A percentile compares a stretch with the other conserved stretches of the same genome.
These are phyloP conservation scores for Tulasnella sp. DNA, from an alignment of 768 basidiomycete species.

Conservation along the genomic window DNA sequence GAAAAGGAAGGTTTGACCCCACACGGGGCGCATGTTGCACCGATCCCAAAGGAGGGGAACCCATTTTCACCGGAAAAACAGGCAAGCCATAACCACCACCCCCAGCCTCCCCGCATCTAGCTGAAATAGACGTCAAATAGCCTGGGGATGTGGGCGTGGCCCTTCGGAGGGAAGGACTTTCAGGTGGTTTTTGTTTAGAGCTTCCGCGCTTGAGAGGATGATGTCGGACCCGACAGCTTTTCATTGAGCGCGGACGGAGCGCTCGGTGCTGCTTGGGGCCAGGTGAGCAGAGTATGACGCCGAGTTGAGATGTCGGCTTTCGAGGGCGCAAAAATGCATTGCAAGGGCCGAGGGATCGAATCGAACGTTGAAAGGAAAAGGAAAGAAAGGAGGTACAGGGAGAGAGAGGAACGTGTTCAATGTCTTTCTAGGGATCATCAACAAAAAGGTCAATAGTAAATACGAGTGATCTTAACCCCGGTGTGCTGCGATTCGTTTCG, in stretches of 20 bases:
- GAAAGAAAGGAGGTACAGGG: neutral
- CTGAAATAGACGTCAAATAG: neutral
- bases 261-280: neutral
- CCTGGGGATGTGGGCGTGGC: neutral
- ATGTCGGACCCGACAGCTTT: no score
- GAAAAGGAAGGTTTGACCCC: constrained; percentile 4
- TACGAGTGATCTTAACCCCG: no score
- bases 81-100: no score
- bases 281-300: neutral
- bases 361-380: neutral
- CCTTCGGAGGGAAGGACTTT: neutral
- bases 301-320: neutral
- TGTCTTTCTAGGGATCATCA: neutral
- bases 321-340: neutral
- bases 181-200: neutral
- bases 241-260: no score
- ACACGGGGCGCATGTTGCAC: neutral
- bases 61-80: no score
- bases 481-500: no score
- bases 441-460: neutral
- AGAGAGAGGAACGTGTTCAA: neutral
- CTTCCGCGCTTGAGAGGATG: neutral
- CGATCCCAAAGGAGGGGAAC: neutral
- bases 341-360: neutral
- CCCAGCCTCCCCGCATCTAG: neutral